Base-by-base conservation (phyloP, 352 stramenopile species). In the Lagenidium giganteum region DNA sequence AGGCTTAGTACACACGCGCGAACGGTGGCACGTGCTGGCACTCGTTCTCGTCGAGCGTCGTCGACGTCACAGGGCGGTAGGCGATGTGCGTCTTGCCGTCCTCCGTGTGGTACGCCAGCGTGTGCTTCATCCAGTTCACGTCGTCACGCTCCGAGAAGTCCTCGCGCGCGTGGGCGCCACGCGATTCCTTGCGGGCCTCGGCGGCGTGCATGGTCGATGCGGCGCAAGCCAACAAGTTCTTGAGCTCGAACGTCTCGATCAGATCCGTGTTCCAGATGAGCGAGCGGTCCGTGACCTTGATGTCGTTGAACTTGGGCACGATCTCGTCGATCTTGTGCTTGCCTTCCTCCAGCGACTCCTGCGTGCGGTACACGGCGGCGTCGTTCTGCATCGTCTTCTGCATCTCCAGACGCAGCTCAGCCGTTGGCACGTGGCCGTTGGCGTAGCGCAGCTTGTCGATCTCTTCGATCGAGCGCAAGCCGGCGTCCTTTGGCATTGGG, bases 241-340 rank as follows among this genome's bases (percentile, higher is more conserved):
- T 77, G 39, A 98, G 64, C 70, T 98, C 92, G n/a, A 98, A 67
- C 17, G 93, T 97, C 68, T 99, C 95, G 17, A 97, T 93, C 6
- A 99, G 67, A 59, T 99, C 94, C 22, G 95, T 98, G 67, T 98
- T 99, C 95, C 95, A 98, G 47, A 98, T 94, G 1, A 98, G 69
- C 46, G 84, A 97, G 31, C 94, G 88, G 67, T 98, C 95, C 5
- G 83, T 96, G 24, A 98, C 85, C 32, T 90, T 80, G 22, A 98
- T 77, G 61, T 98, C 86, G 25, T 90, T 70, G 64, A 98, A 97
- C 47, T 87, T 90, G 17, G 87, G 47, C 23, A 96, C 78, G 7
- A 97, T 78, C 28, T 87, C 54, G 51, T 98, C 81, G 26, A 98
- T 96, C 45, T 95, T 63, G 29, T 61, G 44, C 49, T 72, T 64